Evolutionary conservation across 176 grass and related monocot genomes (phyloP).

Genomic region (Pharus latifolius): DNA sequence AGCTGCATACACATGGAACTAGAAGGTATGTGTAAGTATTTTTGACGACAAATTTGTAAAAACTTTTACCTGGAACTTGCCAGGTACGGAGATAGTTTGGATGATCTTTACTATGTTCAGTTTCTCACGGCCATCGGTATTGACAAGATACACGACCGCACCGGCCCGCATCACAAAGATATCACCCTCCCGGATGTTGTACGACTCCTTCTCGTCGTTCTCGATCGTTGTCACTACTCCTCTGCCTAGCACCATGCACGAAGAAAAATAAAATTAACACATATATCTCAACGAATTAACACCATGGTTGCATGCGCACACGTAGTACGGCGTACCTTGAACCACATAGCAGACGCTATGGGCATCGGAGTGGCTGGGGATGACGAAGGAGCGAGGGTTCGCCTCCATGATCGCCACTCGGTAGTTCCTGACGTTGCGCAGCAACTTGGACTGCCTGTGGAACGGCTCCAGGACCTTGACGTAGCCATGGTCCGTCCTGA

Average conservation of each 20-base stretch:
- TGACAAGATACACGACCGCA: constrained; percentile 41
- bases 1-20: not conserved
- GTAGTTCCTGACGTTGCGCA: constrained; percentile 60
- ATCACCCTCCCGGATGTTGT: constrained; percentile 45
- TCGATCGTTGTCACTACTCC: constrained; percentile 35
- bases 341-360: constrained; percentile 56
- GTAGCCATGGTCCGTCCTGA: constrained; percentile 41
- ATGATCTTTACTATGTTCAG: constrained; percentile 52
- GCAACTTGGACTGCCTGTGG: constrained; percentile 37
- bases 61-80: constrained; percentile 36
- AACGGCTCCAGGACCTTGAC: constrained; percentile 43
- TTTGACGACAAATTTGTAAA: not conserved
- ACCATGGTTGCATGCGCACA: too few relatives aligned
- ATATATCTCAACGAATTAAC: too few relatives aligned
- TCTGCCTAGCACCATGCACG: too few relatives aligned
- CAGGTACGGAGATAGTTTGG: constrained; percentile 46
- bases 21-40: too few relatives aligned
- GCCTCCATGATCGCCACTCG: constrained; percentile 51
- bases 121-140: constrained; percentile 59
- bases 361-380: constrained; percentile 53
- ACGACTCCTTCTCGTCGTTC: constrained; percentile 40
- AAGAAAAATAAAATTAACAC: too few relatives aligned
- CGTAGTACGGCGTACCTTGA: constrained; percentile 16
- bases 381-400: constrained; percentile 45
- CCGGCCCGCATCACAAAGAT: constrained; percentile 48